These are phyloP conservation scores for Lepidium campestre DNA, from an alignment of 441 rosid species.

Conservation along the genomic window DNA sequence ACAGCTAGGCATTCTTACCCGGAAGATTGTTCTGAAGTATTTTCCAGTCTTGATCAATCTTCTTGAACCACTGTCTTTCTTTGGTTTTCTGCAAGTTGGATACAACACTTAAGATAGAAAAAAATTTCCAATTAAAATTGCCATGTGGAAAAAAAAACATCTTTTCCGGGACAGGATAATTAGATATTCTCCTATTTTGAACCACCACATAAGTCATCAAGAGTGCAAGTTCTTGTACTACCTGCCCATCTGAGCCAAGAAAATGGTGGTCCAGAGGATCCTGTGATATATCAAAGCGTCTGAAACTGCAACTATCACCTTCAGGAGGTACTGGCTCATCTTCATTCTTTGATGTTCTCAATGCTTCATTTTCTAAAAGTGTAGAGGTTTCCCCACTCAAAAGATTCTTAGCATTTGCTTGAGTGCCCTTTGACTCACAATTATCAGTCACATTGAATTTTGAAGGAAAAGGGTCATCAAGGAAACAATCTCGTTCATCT, in stretches of 20 bases:
- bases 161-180: background rate
- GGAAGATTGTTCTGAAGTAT: constrained; percentile 97
- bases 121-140: background rate
- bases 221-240: constrained; percentile 21
- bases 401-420: constrained; percentile 28
- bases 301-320: constrained; percentile 44
- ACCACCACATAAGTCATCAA: background rate
- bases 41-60: constrained; percentile 97
- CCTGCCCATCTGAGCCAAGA: constrained; percentile 69
- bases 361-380: constrained; percentile 32
- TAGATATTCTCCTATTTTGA: background rate
- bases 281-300: constrained; percentile 74
- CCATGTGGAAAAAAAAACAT: background rate
- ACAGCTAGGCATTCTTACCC: constrained; percentile 43
- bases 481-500: constrained; percentile 32
- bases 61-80: constrained; percentile 86
- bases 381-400: constrained; percentile 28
- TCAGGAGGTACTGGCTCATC: constrained; percentile 30
- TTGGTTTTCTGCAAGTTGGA: constrained; percentile 50
- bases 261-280: constrained; percentile 90
- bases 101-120: constrained; percentile 1
- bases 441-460: constrained; percentile 35
- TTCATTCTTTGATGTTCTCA: constrained; percentile 35
- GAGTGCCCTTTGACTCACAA: constrained; percentile 29
- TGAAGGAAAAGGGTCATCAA: constrained; percentile 41